Base-by-base conservation (phyloP, 2,329 filamentous ascomycete species). In the Ascochyta clinopodiicola region DNA sequence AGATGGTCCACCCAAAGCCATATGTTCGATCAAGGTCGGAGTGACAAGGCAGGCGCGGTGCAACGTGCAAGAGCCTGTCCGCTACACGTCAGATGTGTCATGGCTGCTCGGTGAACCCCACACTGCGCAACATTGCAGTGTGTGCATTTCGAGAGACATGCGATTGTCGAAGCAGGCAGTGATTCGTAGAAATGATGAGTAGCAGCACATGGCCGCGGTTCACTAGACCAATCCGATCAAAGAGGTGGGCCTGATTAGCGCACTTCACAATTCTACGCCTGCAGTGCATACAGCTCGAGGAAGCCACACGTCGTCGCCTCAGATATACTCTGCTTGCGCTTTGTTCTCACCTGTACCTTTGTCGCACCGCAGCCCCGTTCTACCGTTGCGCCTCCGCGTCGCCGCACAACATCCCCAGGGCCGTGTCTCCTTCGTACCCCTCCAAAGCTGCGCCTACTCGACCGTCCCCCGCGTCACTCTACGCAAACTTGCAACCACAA, bases 401-500 rank as follows among this genome's bases (percentile, higher is more conserved):
- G 39, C 51, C 55, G 49, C 56, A 55, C 58, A 58, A 61, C 64
- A 54, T 56, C 60, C 60, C 45, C 58, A 56, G 51, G 56, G 46
- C 59, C 51, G 24, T 56, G 37, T 44, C 44, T 43, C 42, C 29
- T 37, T 15, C 39, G 45, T 47, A 36, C 52, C 52, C 46, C 44
- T 47, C 43, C 29, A 34, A 39, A 32, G 57, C 64, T 64, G 64
- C 63, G 59, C 50, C 21, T 57, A 29, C 27, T 29, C 27, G 50
- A 56, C 67, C 64, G 64, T 40, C 46, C 67, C 66, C 63, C 68
- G 66, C 72, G 67, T 70, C 64, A 66, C 27, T 60, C 59, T 56
- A 48, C 59, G 48, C 71, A 73, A 72, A 74, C 71, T 63, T 61
- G 57, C 46, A 54, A 53, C 56, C 59, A 59, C 67, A 56, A 52